These are phyloP conservation scores for Pseudogymnoascus sp. DNA, from an alignment of 2,329 filamentous ascomycete genomes.

Conservation along the genomic window DNA sequence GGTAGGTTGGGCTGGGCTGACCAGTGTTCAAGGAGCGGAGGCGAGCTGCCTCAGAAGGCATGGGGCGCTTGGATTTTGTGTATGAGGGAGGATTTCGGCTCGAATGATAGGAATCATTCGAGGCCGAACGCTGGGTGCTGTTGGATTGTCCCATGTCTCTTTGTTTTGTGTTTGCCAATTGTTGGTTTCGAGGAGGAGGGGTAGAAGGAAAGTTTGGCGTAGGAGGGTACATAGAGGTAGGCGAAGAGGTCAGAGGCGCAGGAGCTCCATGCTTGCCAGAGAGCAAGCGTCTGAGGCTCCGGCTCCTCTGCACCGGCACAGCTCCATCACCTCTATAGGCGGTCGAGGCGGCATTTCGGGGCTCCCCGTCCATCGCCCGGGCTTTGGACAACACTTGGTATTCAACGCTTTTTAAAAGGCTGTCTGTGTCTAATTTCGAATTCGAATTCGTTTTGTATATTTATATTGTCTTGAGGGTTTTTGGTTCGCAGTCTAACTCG, in stretches of 20 bases:
- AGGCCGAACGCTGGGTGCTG: not conserved
- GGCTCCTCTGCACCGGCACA: slow-evolving; percentile 1
- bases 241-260: not conserved
- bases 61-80: not conserved
- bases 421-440: not conserved
- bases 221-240: not conserved
- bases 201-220: not conserved
- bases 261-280: not conserved
- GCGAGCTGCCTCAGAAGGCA: slow-evolving; percentile 26
- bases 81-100: not conserved
- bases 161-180: not conserved
- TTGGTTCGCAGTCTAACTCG: not conserved
- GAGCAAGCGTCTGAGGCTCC: not conserved
- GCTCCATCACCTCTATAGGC: slow-evolving; percentile 6
- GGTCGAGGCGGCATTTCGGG: slow-evolving; percentile 4
- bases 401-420: not conserved
- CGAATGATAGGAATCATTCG: slow-evolving; percentile 1
- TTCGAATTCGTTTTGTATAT: not conserved
- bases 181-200: not conserved
- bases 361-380: slow-evolving; percentile 2
- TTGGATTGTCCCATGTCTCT: slow-evolving; percentile 1
- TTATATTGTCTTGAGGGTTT: not conserved
- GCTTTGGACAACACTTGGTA: not conserved
- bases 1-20: slow-evolving; percentile 20
- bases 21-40: slow-evolving; percentile 27